Conservation (phyloP, 2,329 filamentous ascomycete species). For the Xylariaceae sp. region DNA sequence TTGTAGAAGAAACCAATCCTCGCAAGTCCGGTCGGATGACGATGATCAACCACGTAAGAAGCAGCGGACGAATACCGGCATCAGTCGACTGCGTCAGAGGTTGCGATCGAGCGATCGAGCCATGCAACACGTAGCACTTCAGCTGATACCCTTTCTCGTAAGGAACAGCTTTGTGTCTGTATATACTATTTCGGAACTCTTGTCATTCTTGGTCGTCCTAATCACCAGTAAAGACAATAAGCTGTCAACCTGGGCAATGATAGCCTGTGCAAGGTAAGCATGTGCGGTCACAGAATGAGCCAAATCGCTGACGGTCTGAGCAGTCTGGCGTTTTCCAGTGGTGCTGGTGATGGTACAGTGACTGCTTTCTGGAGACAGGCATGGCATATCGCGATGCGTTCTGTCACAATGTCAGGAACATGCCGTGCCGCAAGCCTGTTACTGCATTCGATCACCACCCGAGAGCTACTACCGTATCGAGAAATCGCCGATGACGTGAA, state of each 20-base stretch:
- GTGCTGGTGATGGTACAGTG: conserved; percentile 36
- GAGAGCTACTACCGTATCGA: conserved; percentile 62
- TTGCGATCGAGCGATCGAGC: conserved; percentile 40
- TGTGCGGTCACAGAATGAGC: neutral
- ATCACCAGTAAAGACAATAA: conserved; percentile 65
- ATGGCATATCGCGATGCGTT: conserved; percentile 71
- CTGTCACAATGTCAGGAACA: conserved; percentile 63
- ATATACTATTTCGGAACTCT: conserved; percentile 49
- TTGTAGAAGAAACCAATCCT: conserved; percentile 21
- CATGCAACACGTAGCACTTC: conserved; percentile 48
- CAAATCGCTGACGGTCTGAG: conserved; percentile 6
- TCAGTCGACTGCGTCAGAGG: conserved; percentile 45
- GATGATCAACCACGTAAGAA: conserved; percentile 50
- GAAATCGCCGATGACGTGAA: conserved; percentile 66
- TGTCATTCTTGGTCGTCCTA: conserved; percentile 54
- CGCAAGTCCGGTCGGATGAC: conserved; percentile 15
- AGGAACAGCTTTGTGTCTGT: conserved; percentile 39
- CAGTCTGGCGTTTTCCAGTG: conserved; percentile 43
- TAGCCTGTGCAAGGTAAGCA: conserved; percentile 70
- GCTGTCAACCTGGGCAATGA: conserved; percentile 75
- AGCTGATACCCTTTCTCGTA: conserved; percentile 55
- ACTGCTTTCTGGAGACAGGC: conserved; percentile 60
- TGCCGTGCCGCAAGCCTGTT: conserved; percentile 76
- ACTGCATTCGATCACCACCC: conserved; percentile 63
- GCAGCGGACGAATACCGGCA: conserved; percentile 37